Evolutionary conservation across 1,284 basidiomycete genomes (phyloP).

Genomic region (Ceratobasidium sp.): DNA sequence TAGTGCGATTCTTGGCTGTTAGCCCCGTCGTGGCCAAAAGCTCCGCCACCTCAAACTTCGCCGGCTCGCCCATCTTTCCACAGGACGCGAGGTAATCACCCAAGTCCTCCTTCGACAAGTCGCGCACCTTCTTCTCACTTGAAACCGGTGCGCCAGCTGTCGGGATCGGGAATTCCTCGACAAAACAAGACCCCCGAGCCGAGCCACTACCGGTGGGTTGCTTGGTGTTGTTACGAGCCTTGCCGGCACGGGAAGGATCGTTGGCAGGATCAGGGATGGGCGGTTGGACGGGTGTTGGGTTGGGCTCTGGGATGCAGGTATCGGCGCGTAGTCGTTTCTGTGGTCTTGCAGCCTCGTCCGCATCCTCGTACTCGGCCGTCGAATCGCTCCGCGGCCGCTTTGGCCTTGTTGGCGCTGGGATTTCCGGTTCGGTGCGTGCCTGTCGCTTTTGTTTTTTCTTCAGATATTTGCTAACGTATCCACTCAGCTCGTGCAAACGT

Average conservation of each 20-base stretch:
- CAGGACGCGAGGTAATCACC: constrained; percentile 12
- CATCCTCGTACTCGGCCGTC: no score
- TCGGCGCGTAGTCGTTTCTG: not conserved
- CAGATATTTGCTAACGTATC: not conserved
- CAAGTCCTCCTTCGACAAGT: constrained; percentile 14
- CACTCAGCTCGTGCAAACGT: not conserved
- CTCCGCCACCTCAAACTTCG: constrained; percentile 15
- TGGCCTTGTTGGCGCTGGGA: not conserved
- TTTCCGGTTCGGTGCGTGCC: not conserved
- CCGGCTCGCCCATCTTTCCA: constrained; percentile 23
- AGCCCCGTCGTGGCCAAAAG: constrained; percentile 26
- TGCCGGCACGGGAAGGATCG: not conserved
- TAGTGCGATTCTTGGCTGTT: not conserved
- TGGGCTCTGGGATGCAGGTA: no score
- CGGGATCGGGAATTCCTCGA: constrained; percentile 11
- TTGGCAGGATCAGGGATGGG: not conserved
- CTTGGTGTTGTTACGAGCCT: not conserved
- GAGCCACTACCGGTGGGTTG: not conserved
- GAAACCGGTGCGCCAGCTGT: constrained; percentile 2
- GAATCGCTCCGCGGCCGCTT: constrained; percentile 8
- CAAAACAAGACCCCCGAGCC: not conserved
- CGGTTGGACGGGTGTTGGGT: not conserved
- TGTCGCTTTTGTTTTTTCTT: constrained; percentile 1
- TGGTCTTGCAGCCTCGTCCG: not conserved
- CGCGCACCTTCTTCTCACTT: not conserved